Base-by-base conservation (phyloP, 768 basidiomycete genomes). In the Botryobasidium botryosum region DNA sequence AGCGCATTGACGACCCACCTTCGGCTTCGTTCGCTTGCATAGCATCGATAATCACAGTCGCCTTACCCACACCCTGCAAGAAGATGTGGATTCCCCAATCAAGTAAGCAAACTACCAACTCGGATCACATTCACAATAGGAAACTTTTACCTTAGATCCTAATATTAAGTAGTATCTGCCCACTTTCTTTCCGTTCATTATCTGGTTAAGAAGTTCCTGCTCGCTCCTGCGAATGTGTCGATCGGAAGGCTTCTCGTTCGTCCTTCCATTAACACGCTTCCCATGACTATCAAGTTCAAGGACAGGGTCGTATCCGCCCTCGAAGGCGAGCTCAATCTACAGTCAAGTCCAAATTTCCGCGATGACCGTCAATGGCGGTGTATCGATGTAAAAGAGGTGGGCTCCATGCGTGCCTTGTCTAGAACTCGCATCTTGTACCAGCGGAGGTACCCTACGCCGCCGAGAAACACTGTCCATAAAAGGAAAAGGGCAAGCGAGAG, bases 381-480 rank as follows among this genome's bases (percentile, higher is more conserved):
- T 3, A 21, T 35, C 27, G 26, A 21, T 28, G 28, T 23, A 8
- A 24, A 5, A 17, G 24, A 17, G n/a, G 25, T 20, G 7, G 15
- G 2, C 25, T 24, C 23, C 21, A 29, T 46, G 49, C 59, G 46
- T 51, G 80, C 85, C 70, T 91, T 80, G 59, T 73, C 64, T 17
- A 90, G 64, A 17, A 90, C 87, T 52, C 77, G 75, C 51, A 67
- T 70, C 61, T 88, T 87, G 64, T 90, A 88, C 79, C 75, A 85
- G 24, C 67, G 63, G 43, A 83, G 61, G 60, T 85, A 85, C 21
- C 68, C 70, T 7, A 79, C 64, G 39, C 85, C 83, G 32, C 82
- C 79, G 12, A 72, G 54, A 53, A 85, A 79, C 5, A 78, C 74
- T 6, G 32, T 28, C n/a, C 15, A 17, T n/a, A 27, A 29, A 13